These are phyloP conservation scores for Scheffersomyces spartinae DNA, from an alignment of 805 yeast species.

Conservation along the genomic window DNA sequence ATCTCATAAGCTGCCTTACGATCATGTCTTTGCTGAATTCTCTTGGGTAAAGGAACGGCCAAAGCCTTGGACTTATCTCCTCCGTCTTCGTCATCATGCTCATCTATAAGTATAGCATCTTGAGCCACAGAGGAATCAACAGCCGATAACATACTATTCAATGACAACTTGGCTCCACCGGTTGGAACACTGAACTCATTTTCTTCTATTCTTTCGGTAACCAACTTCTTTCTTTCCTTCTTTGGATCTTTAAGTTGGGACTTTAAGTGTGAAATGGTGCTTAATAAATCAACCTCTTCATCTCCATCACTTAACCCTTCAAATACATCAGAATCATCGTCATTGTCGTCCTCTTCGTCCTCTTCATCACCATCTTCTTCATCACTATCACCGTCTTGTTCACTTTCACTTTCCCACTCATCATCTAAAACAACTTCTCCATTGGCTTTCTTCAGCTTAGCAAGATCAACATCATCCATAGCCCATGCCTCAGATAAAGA, in stretches of 20 bases:
- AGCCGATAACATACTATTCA: conserved; percentile 67
- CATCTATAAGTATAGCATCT: conserved; percentile 39
- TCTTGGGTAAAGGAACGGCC: conserved; percentile 73
- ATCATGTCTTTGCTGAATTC: conserved; percentile 77
- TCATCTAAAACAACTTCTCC: conserved; percentile 9
- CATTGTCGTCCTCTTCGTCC: conserved; percentile 15
- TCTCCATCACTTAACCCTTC: conserved; percentile 25
- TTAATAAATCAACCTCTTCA: conserved; percentile 40
- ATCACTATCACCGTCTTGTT: conserved; percentile 8
- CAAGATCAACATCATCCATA: conserved; percentile 51
- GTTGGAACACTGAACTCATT: conserved; percentile 62
- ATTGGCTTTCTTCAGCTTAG: conserved; percentile 12
- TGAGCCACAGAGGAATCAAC: conserved; percentile 38
- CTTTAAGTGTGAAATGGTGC: conserved; percentile 32
- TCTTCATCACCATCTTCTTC: conserved; percentile 10
- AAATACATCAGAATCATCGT: conserved; percentile 19
- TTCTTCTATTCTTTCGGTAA: conserved; percentile 48
- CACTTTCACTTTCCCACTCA: conserved; percentile 7
- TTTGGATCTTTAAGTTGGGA: conserved; percentile 21
- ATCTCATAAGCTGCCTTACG: conserved; percentile 85
- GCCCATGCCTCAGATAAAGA: conserved; percentile 89
- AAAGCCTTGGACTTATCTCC: conserved; percentile 35
- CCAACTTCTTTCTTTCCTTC: conserved; percentile 32
- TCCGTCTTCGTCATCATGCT: conserved; percentile 17
- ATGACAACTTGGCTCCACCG: conserved; percentile 43